Evolutionary conservation across 23 red algal species (phyloP).

Genomic region (Gracilaria caudata): DNA sequence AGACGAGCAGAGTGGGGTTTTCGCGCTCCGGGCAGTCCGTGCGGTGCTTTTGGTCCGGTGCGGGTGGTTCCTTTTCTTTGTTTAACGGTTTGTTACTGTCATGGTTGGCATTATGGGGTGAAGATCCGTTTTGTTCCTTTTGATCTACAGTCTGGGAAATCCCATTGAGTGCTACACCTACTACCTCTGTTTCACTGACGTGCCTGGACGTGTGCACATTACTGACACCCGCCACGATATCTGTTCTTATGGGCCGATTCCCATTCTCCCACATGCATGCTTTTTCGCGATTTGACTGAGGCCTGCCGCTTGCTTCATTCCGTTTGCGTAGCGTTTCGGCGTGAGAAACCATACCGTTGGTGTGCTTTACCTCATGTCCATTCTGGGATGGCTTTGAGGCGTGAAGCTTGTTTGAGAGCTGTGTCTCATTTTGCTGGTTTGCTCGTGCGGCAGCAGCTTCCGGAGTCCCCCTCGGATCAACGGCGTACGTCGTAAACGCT

Average conservation of each 20-base stretch:
- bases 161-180: not conserved
- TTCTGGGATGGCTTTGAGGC: not conserved
- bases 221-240: not conserved
- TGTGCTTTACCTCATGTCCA: conserved; percentile 4
- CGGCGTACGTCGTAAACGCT: too few relatives aligned
- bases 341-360: not conserved
- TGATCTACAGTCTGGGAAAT: not conserved
- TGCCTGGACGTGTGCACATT: not conserved
- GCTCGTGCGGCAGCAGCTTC: not conserved
- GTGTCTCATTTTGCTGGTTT: not conserved
- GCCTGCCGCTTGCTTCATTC: not conserved
- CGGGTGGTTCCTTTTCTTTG: not conserved
- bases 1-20: not conserved
- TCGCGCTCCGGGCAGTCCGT: not conserved
- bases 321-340: not conserved
- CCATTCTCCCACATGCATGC: not conserved
- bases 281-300: not conserved
- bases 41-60: not conserved
- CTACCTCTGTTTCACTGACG: not conserved
- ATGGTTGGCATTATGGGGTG: not conserved
- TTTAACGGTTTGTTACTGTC: not conserved
- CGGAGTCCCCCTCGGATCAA: too few relatives aligned
- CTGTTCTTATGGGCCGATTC: not conserved
- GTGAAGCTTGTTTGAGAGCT: not conserved
- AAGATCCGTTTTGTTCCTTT: not conserved